Percentiles rank a stretch among this genome's conserved stretches.
Evolutionary conservation across 2,329 filamentous ascomycete genomes (phyloP).

Genomic region (Cladorrhinum sp.): DNA sequence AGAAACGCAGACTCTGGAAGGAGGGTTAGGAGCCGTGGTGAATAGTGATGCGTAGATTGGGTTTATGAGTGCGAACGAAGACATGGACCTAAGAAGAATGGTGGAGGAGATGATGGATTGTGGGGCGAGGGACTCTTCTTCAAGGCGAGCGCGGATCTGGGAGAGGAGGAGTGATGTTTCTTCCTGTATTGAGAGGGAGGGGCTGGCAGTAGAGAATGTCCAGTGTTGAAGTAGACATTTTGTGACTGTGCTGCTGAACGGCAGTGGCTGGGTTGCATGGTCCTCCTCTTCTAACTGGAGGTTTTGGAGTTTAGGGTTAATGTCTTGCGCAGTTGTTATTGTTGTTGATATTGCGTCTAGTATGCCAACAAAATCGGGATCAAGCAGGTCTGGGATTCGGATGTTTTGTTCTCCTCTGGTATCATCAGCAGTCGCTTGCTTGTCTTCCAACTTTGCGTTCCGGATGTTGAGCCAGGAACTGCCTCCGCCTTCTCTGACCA

Average conservation of each 20-base stretch:
- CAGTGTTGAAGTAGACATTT: constrained; percentile 37
- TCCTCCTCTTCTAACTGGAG: neutral
- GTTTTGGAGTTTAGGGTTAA: neutral
- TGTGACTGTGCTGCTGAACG: neutral
- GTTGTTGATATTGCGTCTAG: constrained; percentile 28
- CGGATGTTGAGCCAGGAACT: constrained; percentile 68
- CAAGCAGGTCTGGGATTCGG: constrained; percentile 64
- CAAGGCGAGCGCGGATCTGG: constrained; percentile 44
- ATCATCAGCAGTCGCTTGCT: constrained; percentile 24
- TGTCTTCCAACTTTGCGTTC: constrained; percentile 52
- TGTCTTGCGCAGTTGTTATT: neutral
- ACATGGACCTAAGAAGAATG: constrained; percentile 75
- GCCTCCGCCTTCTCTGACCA: constrained; percentile 70
- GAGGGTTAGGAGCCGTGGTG: constrained; percentile 67
- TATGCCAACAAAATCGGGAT: constrained; percentile 54
- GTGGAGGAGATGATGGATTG: constrained; percentile 53
- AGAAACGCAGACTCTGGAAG: constrained; percentile 79
- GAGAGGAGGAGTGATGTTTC: constrained; percentile 49
- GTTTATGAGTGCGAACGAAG: constrained; percentile 75
- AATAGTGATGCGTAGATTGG: constrained; percentile 73
- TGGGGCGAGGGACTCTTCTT: constrained; percentile 35
- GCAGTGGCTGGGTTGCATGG: neutral
- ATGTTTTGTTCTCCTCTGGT: constrained; percentile 10
- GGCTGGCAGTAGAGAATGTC: constrained; percentile 28
- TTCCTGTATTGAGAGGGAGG: constrained; percentile 38